Base-by-base conservation (phyloP, 2,329 filamentous ascomycete species). In the Pyrenophora graminea region DNA sequence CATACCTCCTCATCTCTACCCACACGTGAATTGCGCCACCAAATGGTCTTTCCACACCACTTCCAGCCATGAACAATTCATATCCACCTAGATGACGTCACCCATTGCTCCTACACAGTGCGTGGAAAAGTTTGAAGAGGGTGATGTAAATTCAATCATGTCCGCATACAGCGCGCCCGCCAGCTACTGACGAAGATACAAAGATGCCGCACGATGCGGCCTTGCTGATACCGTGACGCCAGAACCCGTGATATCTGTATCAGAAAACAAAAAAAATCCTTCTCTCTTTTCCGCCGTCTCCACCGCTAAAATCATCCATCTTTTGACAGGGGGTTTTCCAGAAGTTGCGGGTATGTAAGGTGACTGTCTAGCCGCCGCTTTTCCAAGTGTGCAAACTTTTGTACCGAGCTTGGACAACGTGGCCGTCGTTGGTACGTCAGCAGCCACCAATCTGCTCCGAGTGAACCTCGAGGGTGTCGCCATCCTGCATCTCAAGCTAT, bases 401-500 rank as follows among this genome's bases (percentile, higher is more conserved):
- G 9, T 30, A 30, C 12, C 30, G 48, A 37, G 36, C 17, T 55
- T 39, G 38, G 43, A 51, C 25, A 47, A 46, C 32, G 47, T 25
- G 46, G 12, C 45, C 18, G 19, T 34, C 19, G 18, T 42, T 41
- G 37, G 42, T 39, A 15, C 30, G 40, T 58, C 62, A 73, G 63
- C 66, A 93, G 54, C 94, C 94, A 56, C 94, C 94, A 56, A 97
- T 94, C 78, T 99, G 94, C 75, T 99, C 94, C 74, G 97, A 94
- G 74, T 97, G 93, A 21, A 99, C 94, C 71, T 99, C 94, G 21
- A 99, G 86, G 1, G 90, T 95, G 69, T 99, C 94, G 31, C 94
- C 93, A 64, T 99, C 94, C 61, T 86, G 80, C 94, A 99, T 99
- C 56, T 97, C 94, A 48, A 97, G 87, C 94, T 97, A 52, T 9